Evolutionary conservation across 129 eudicot species (phyloP).

Genomic region (Helianthus annuus): HanXRQr2.0-SUNRISE NC_035447.2:32344217-32344716

Average conservation of each 20-base stretch:
- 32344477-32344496: conserved; percentile 47
- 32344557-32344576: neutral
- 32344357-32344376: conserved; percentile 43
- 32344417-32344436: conserved; percentile 37
- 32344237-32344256: conserved; percentile 22
- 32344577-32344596: too few species aligned
- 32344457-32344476: conserved; percentile 54
- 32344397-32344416: conserved; percentile 27
- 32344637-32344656: neutral
- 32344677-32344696: neutral
- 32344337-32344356: conserved; percentile 47
- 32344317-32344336: conserved; percentile 49
- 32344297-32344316: conserved; percentile 60
- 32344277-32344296: neutral
- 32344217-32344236: neutral
- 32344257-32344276: conserved; percentile 27
- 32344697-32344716: neutral
- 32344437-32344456: conserved; percentile 42
- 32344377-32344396: conserved; percentile 51
- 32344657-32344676: neutral
- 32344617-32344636: neutral
- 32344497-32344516: conserved; percentile 39
- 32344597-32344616: neutral
- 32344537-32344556: neutral
- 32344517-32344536: conserved; percentile 31